Conservation (phyloP, 768 basidiomycete genomes). For the Sistotremastrum niveocremeum region DNA sequence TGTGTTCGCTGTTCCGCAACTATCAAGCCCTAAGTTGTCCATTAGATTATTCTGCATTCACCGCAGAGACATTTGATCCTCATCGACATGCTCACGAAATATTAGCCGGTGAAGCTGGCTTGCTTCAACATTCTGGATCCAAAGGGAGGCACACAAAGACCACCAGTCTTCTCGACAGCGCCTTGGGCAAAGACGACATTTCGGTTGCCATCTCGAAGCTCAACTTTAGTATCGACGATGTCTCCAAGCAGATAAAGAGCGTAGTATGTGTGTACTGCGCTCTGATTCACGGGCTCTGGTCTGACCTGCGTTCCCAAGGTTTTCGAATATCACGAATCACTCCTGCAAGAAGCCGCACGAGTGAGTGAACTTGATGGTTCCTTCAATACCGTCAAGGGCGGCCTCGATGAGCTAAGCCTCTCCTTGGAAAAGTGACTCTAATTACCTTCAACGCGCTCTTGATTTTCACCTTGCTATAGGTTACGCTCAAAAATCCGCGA, state of each 20-base stretch:
- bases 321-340: conserved; percentile 65
- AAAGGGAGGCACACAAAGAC: conserved; percentile 14
- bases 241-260: conserved; percentile 77
- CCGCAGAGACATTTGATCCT: conserved; percentile 63
- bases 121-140: conserved; percentile 25
- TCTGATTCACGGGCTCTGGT: no score
- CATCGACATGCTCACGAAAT: conserved; percentile 87
- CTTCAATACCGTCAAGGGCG: conserved; percentile 49
- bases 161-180: conserved; percentile 26
- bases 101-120: conserved; percentile 71
- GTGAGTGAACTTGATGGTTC: conserved; percentile 60
- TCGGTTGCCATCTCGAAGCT: conserved; percentile 82
- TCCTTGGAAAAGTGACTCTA: conserved; percentile 61
- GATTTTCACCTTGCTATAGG: conserved; percentile 2
- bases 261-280: conserved; percentile 39
- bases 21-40: not conserved
- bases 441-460: not conserved
- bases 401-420: conserved; percentile 58
- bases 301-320: conserved; percentile 32
- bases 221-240: conserved; percentile 79
- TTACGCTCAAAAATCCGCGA: conserved; percentile 75
- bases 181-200: conserved; percentile 72
- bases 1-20: conserved; percentile 28
- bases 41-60: conserved; percentile 65
- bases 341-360: conserved; percentile 71